Evolutionary conservation across 768 basidiomycete genomes (phyloP).

Genomic region (Suillus discolor): DNA sequence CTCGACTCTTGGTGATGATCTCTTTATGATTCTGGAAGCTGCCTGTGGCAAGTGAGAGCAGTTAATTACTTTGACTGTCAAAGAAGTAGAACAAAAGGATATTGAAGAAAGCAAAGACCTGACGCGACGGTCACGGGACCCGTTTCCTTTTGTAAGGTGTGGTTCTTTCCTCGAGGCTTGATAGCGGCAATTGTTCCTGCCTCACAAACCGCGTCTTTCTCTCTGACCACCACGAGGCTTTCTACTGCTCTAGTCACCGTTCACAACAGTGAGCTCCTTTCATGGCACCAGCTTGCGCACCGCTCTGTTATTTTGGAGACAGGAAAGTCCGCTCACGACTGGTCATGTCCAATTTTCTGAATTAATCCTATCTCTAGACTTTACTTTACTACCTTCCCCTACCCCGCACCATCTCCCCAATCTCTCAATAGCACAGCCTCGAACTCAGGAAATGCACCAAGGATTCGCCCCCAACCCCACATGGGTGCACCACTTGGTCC

Average conservation of each 20-base stretch:
- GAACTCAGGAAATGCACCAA: slow-evolving; percentile 57
- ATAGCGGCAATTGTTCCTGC: slow-evolving; percentile 26
- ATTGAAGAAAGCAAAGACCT: slow-evolving; percentile 1
- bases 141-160: slow-evolving; percentile 34
- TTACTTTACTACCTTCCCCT: slow-evolving; percentile 88
- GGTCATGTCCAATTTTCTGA: slow-evolving; percentile 11
- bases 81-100: neutral
- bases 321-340: slow-evolving; percentile 48
- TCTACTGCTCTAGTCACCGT: neutral
- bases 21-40: neutral
- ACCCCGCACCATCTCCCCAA: slow-evolving; percentile 69
- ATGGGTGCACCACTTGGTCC: slow-evolving; percentile 57
- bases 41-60: neutral
- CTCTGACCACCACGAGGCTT: slow-evolving; percentile 13
- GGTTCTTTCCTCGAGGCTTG: slow-evolving; percentile 23
- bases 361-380: slow-evolving; percentile 48
- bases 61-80: neutral
- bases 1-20: neutral
- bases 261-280: neutral
- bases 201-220: slow-evolving; percentile 10
- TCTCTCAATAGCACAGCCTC: slow-evolving; percentile 60
- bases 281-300: slow-evolving; percentile 63
- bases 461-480: slow-evolving; percentile 60
- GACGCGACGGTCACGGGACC: slow-evolving; percentile 40
- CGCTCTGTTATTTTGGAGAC: slow-evolving; percentile 77